Evolutionary conservation across 1,139 yeast genomes (phyloP).

Genomic region (Petasospora rhodanensis): DNA sequence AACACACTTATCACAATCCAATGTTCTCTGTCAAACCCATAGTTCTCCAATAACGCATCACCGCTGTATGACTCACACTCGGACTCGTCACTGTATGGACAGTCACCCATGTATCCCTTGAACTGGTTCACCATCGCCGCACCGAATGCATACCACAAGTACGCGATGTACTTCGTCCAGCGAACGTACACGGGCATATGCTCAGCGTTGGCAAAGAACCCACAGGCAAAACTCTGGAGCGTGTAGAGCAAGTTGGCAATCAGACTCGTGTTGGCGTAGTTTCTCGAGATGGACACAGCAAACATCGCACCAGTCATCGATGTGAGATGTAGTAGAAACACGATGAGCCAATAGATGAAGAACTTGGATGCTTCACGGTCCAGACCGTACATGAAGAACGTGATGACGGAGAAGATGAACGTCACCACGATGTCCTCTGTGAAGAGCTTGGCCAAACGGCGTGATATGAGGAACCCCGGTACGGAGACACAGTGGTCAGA

Average conservation of each 20-base stretch:
- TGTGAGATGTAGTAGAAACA: slow-evolving; percentile 52
- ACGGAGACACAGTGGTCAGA: slow-evolving; percentile 63
- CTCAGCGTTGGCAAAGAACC: slow-evolving; percentile 70
- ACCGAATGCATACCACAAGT: slow-evolving; percentile 77
- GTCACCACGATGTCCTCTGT: slow-evolving; percentile 71
- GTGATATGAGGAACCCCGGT: slow-evolving; percentile 46
- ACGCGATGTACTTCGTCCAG: slow-evolving; percentile 76
- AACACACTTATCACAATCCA: slow-evolving; percentile 71
- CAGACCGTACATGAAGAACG: slow-evolving; percentile 79
- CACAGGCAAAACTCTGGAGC: slow-evolving; percentile 70
- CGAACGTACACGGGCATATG: slow-evolving; percentile 82
- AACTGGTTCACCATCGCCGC: slow-evolving; percentile 63
- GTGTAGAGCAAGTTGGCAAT: slow-evolving; percentile 44
- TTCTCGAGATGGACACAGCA: slow-evolving; percentile 29
- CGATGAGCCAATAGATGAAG: slow-evolving; percentile 58
- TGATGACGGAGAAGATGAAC: slow-evolving; percentile 50
- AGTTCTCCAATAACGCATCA: slow-evolving; percentile 43
- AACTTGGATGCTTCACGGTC: slow-evolving; percentile 39
- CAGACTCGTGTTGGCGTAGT: slow-evolving; percentile 32
- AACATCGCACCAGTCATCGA: slow-evolving; percentile 40
- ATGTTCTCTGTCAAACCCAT: slow-evolving; percentile 52
- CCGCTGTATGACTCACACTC: slow-evolving; percentile 46
- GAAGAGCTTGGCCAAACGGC: slow-evolving; percentile 51
- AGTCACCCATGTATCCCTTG: slow-evolving; percentile 54
- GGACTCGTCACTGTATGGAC: slow-evolving; percentile 40